These are phyloP conservation scores for Coemansia sp. DNA, from an alignment of 192 early-diverging fungal genomes.

Conservation along the genomic window DNA sequence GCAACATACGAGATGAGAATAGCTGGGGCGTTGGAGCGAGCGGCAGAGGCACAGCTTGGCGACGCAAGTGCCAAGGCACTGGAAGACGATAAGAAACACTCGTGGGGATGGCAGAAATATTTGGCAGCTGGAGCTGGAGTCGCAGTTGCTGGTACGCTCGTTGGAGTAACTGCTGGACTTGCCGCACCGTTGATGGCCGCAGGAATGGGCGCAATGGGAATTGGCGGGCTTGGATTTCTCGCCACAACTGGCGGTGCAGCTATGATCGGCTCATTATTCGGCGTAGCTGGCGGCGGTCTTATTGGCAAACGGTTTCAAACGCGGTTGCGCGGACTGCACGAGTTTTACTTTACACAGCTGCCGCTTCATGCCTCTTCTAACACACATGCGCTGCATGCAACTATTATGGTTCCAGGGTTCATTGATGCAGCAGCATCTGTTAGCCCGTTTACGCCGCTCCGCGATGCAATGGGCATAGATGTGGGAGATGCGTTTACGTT, in stretches of 20 bases:
- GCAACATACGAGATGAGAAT: no score
- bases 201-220: conserved; percentile 53
- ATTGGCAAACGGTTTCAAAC: conserved; percentile 48
- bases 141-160: no score
- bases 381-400: conserved; percentile 45
- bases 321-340: conserved; percentile 44
- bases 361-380: conserved; percentile 5
- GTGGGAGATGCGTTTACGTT: conserved; percentile 54
- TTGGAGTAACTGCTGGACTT: conserved; percentile 36
- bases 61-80: no score
- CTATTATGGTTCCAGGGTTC: conserved; percentile 56
- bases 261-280: conserved; percentile 55
- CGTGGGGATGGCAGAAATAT: no score
- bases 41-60: no score
- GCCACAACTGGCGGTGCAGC: conserved; percentile 52
- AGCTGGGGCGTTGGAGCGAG: no score
- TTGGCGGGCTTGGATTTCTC: conserved; percentile 51
- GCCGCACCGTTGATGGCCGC: conserved; percentile 59
- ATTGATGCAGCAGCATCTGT: conserved; percentile 30
- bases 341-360: conserved; percentile 48
- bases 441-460: conserved; percentile 27
- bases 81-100: no score
- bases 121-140: no score
- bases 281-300: conserved; percentile 56
- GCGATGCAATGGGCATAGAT: conserved; percentile 33